A percentile compares a stretch with the other conserved stretches of the same genome.
These are phyloP conservation scores for Phytophthora tentaculata DNA, from an alignment of 352 stramenopile genomes.

Conservation along the genomic window DNA sequence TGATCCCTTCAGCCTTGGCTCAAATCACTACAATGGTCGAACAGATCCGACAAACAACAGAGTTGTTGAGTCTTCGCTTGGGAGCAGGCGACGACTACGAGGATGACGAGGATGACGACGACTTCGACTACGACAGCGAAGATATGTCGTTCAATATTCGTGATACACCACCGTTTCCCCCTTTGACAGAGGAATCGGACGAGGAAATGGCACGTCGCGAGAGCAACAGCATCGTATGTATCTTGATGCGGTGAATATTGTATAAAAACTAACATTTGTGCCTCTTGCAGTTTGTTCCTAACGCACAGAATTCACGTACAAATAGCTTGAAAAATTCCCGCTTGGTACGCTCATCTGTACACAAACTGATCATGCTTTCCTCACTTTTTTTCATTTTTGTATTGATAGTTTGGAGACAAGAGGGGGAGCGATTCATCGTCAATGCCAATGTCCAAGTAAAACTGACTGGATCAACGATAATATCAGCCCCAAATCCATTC, in stretches of 20 bases:
- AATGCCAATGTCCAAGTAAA: slow-evolving; percentile 4
- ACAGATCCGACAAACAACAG: slow-evolving; percentile 73
- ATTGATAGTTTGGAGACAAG: slow-evolving; percentile 23
- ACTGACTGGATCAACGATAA: background rate
- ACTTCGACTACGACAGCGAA: slow-evolving; percentile 47
- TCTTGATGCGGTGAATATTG: background rate
- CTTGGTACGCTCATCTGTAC: slow-evolving; percentile 12
- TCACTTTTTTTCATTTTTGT: background rate
- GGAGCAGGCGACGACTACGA: slow-evolving; percentile 38
- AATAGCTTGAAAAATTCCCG: slow-evolving; percentile 12
- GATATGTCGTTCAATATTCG: slow-evolving; percentile 19
- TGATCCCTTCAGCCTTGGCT: slow-evolving; percentile 61
- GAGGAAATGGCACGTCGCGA: slow-evolving; percentile 68
- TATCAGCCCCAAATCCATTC: no score
- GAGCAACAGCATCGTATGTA: slow-evolving; percentile 55
- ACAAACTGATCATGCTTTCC: background rate
- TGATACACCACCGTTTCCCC: slow-evolving; percentile 24
- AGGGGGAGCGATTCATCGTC: slow-evolving; percentile 17
- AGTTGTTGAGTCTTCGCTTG: slow-evolving; percentile 56
- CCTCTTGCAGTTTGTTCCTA: slow-evolving; percentile 33
- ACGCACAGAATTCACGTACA: background rate
- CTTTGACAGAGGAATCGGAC: slow-evolving; percentile 65
- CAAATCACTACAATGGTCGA: slow-evolving; percentile 77
- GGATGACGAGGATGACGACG: slow-evolving; percentile 58
- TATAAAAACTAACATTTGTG: slow-evolving; percentile 5